Percentiles rank a stretch among this genome's conserved stretches.
These are phyloP conservation scores for Lipomyces sp. DNA, from an alignment of 805 yeast species.

Conservation along the genomic window DNA sequence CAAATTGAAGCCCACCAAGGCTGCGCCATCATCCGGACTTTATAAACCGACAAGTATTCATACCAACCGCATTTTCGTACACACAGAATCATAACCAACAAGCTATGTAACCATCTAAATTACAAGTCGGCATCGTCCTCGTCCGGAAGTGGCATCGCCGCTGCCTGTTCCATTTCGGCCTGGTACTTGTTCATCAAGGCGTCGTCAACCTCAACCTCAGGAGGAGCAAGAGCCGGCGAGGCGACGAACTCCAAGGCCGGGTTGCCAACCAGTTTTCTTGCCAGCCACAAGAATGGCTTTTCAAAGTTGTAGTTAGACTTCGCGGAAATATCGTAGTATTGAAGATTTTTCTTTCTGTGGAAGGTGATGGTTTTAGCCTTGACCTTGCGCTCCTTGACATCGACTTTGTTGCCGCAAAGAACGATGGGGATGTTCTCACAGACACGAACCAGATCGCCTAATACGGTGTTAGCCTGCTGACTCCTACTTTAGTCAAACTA, in stretches of 20 bases:
- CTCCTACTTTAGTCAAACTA: neutral
- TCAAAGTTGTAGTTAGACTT: conserved; percentile 99
- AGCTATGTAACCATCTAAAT: neutral
- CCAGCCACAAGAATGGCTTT: conserved; percentile 99
- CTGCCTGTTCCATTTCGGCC: conserved; percentile 99
- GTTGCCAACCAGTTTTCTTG: conserved; percentile 98
- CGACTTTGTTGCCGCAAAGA: conserved; percentile 99
- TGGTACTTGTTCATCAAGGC: conserved; percentile 97
- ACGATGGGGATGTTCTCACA: conserved; percentile 99
- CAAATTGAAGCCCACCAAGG: neutral
- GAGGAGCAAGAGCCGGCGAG: conserved; percentile 99
- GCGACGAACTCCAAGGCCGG: conserved; percentile 98
- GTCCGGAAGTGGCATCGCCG: conserved; percentile 99
- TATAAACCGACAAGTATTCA: neutral
- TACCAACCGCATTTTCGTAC: neutral
- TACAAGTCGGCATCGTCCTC: conserved; percentile 99
- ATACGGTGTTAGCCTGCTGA: neutral
- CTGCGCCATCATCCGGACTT: neutral
- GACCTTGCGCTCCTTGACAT: conserved; percentile 99
- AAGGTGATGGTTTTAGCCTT: conserved; percentile 99
- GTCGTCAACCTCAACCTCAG: conserved; percentile 97
- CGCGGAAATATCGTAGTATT: conserved; percentile 99
- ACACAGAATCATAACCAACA: neutral
- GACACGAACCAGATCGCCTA: conserved; percentile 88
- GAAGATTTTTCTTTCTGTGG: conserved; percentile 99